Evolutionary conservation across 2,329 filamentous ascomycete species (phyloP).

Genomic region (Ramularia endophylla): DNA sequence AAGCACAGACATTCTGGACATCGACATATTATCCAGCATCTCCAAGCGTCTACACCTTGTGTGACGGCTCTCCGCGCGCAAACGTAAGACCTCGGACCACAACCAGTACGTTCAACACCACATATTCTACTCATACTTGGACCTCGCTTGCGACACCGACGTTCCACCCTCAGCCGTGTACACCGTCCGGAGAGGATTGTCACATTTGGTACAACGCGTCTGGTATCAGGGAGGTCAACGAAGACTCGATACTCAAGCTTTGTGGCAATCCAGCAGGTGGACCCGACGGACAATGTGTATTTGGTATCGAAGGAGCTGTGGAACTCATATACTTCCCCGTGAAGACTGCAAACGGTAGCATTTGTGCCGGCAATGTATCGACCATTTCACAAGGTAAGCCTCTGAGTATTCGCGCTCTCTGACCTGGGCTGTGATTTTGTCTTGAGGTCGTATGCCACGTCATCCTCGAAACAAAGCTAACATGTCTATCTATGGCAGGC

Average conservation of each 20-base stretch:
- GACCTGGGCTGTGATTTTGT: background rate
- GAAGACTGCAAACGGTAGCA: slow-evolving; percentile 3
- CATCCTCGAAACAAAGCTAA: too few species aligned
- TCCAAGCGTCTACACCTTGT: slow-evolving; percentile 18
- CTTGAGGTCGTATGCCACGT: slow-evolving; percentile 2
- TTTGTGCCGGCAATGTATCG: background rate
- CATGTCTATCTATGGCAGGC: too few species aligned
- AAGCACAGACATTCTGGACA: background rate
- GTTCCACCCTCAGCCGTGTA: slow-evolving; percentile 12
- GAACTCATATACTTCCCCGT: slow-evolving; percentile 23
- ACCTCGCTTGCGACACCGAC: slow-evolving; percentile 7
- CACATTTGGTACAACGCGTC: slow-evolving; percentile 13
- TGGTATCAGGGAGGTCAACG: slow-evolving; percentile 1
- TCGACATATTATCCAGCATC: slow-evolving; percentile 12
- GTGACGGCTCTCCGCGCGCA: slow-evolving; percentile 21
- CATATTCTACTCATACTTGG: background rate
- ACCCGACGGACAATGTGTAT: background rate
- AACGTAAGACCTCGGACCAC: slow-evolving; percentile 14
- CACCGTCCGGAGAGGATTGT: slow-evolving; percentile 10
- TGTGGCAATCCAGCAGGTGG: slow-evolving; percentile 13
- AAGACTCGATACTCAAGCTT: slow-evolving; percentile 5
- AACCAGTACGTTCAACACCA: slow-evolving; percentile 1
- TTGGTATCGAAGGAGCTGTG: slow-evolving; percentile 14
- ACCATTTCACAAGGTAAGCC: slow-evolving; percentile 4
- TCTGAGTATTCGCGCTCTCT: slow-evolving; percentile 1